A percentile compares a stretch with the other conserved stretches of the same genome.
These are phyloP conservation scores for Leucogyrophana mollusca DNA, from an alignment of 768 basidiomycete genomes.

Conservation along the genomic window DNA sequence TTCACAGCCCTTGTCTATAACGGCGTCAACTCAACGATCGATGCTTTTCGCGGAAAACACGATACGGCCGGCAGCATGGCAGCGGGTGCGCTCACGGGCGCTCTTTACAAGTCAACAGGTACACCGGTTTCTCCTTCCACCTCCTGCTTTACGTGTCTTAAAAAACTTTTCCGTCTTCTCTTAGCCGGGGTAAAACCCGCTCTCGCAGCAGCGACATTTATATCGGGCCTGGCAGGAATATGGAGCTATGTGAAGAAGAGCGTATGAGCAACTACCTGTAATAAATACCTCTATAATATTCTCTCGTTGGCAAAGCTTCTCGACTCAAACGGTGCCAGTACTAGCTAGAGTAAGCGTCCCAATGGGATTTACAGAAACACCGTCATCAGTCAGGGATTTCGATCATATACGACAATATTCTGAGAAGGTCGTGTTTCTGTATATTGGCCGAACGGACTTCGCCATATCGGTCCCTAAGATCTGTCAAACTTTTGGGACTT, in stretches of 20 bases:
- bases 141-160: constrained; percentile 34
- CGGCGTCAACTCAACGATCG: constrained; percentile 92
- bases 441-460: constrained; percentile 27
- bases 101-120: constrained; percentile 94
- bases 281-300: constrained; percentile 44
- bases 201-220: constrained; percentile 82
- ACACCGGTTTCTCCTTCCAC: constrained; percentile 37
- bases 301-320: constrained; percentile 36
- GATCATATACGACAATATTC: constrained; percentile 20
- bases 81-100: constrained; percentile 89
- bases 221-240: constrained; percentile 85
- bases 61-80: constrained; percentile 90
- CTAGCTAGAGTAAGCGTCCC: constrained; percentile 23
- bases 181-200: constrained; percentile 92
- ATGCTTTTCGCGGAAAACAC: constrained; percentile 85
- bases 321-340: constrained; percentile 7
- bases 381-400: constrained; percentile 16
- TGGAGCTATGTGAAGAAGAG: constrained; percentile 96
- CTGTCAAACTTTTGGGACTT: constrained; percentile 33
- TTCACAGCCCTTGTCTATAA: constrained; percentile 90
- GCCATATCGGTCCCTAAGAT: constrained; percentile 35
- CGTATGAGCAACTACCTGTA: constrained; percentile 59
- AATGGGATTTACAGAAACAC: constrained; percentile 20
- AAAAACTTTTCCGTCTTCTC: constrained; percentile 30
- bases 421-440: constrained; percentile 25